Conservation (phyloP, 345 rosid genomes). For the Camelina sativa region DNA sequence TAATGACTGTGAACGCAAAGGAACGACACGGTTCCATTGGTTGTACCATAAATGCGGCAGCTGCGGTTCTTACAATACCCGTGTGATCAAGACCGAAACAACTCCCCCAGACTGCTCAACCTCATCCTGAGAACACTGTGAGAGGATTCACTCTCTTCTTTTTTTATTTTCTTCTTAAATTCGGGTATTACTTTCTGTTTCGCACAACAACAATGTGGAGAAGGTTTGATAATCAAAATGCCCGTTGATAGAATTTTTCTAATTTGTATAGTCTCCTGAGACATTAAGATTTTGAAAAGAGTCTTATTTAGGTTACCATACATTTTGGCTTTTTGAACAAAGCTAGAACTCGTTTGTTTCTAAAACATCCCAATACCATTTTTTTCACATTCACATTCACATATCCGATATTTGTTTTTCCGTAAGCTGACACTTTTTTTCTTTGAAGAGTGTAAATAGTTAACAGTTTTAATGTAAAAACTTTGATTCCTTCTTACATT, state of each 20-base stretch:
- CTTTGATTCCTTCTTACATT: not conserved
- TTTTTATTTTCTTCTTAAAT: not conserved
- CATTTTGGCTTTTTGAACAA: constrained; percentile 33
- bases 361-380: constrained; percentile 2
- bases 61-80: constrained; percentile 89
- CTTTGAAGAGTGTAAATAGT: constrained; percentile 39
- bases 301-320: constrained; percentile 41
- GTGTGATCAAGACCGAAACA: constrained; percentile 64
- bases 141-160: constrained; percentile 21
- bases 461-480: constrained; percentile 27
- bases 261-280: constrained; percentile 42
- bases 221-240: constrained; percentile 31
- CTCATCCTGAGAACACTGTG: constrained; percentile 40
- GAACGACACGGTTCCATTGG: constrained; percentile 77
- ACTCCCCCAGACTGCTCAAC: constrained; percentile 45
- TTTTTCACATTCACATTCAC: not conserved
- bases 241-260: constrained; percentile 35
- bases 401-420: constrained; percentile 22
- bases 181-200: constrained; percentile 4
- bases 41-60: constrained; percentile 75
- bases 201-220: constrained; percentile 34
- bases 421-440: constrained; percentile 30
- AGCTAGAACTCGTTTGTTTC: constrained; percentile 27
- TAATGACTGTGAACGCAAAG: constrained; percentile 79
- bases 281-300: constrained; percentile 36